phyloP scores from a whole-genome alignment of 805 yeast genomes.

The Hanseniaspora jakobsenii region DNA sequence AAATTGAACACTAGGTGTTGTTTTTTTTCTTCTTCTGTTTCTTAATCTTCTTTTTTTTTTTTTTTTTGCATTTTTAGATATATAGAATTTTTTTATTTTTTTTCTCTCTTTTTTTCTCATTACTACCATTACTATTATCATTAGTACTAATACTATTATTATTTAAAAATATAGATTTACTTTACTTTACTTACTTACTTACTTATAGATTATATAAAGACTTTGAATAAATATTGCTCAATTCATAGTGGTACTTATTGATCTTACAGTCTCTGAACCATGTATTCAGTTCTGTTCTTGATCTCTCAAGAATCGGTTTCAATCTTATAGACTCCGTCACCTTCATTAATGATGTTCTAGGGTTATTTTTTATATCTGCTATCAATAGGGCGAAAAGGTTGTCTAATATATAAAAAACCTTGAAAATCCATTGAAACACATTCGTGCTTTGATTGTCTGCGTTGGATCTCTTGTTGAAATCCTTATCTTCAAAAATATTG shows the following conservation, averaged over 20 bases:
- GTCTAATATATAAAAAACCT: conserved; percentile 33
- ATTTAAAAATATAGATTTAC: no score
- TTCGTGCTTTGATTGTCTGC: conserved; percentile 24
- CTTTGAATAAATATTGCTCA: conserved; percentile 35
- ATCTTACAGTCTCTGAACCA: conserved; percentile 27
- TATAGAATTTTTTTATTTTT: no score
- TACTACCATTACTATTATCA: no score
- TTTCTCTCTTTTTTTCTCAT: no score
- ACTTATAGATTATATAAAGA: conserved; percentile 22
- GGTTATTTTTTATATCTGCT: not conserved
- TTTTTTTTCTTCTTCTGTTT: no score
- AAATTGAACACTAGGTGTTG: no score
- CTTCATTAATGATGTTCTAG: conserved; percentile 26
- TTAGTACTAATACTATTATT: no score
- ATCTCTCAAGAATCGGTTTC: conserved; percentile 40
- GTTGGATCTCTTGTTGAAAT: no score
- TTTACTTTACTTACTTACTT: no score
- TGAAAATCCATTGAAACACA: conserved; percentile 30
- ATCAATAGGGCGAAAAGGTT: conserved; percentile 24
- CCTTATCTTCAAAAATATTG: conserved; percentile 24
- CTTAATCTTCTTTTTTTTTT: no score
- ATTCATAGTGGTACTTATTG: conserved; percentile 35
- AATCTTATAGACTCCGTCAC: conserved; percentile 43
- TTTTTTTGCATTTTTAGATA: no score
- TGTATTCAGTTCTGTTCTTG: conserved; percentile 34